These are phyloP conservation scores for Aspergillus brasiliensis DNA, from an alignment of 2,329 filamentous ascomycete genomes.

Conservation along the genomic window DNA sequence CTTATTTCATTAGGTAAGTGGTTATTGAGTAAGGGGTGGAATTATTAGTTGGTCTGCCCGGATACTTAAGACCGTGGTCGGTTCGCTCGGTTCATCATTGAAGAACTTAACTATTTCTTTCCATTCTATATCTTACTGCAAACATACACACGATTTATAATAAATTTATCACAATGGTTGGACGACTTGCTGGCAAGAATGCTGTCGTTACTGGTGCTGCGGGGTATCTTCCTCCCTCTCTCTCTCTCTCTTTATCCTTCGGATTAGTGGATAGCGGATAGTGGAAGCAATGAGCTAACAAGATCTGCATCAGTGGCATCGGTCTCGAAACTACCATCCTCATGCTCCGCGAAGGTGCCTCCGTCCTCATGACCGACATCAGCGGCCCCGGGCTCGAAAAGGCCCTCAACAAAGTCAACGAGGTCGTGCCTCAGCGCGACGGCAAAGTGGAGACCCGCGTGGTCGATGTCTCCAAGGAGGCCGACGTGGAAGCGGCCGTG, in stretches of 20 bases:
- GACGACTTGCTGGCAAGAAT: constrained; percentile 26
- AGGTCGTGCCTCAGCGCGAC: constrained; percentile 60
- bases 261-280: too few relatives aligned
- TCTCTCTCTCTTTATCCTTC: background rate
- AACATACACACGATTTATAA: background rate
- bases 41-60: too few relatives aligned
- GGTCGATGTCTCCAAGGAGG: constrained; percentile 81
- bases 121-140: background rate
- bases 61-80: too few relatives aligned
- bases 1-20: too few relatives aligned
- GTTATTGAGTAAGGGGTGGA: too few relatives aligned
- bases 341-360: constrained; percentile 85
- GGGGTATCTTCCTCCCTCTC: constrained; percentile 12
- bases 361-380: constrained; percentile 82
- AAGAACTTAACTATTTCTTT: background rate
- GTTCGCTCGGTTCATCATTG: too few relatives aligned
- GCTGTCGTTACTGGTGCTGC: constrained; percentile 25
- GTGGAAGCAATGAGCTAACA: background rate
- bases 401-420: constrained; percentile 72
- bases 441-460: constrained; percentile 31
- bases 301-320: constrained; percentile 65
- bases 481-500: constrained; percentile 73
- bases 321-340: constrained; percentile 90
- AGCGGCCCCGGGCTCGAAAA: constrained; percentile 76
- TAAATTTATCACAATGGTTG: constrained; percentile 16